Evolutionary conservation across 148 eudicot species (phyloP).

Genomic region (Polygonum aviculare): DNA sequence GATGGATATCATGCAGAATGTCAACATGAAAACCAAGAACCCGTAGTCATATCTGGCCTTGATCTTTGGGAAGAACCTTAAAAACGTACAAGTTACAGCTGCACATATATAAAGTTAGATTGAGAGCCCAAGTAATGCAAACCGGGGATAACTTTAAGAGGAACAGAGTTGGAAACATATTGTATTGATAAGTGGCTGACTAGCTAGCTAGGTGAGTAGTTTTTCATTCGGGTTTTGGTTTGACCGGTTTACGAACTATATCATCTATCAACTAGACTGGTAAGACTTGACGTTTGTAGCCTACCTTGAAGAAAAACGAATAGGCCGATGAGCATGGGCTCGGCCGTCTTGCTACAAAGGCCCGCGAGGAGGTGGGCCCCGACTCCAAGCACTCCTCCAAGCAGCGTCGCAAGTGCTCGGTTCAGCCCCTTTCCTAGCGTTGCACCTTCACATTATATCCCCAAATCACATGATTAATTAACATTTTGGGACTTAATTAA

Average conservation of each 20-base stretch:
- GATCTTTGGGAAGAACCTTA: slow-evolving; percentile 15
- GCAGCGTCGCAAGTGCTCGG: slow-evolving; percentile 10
- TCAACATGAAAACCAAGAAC: slow-evolving; percentile 10
- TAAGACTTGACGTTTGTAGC: background rate
- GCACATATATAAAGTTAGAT: background rate
- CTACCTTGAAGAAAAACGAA: slow-evolving; percentile 14
- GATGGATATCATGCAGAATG: slow-evolving; percentile 10
- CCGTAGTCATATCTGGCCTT: slow-evolving; percentile 17
- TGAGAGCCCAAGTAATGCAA: background rate
- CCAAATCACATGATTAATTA: background rate
- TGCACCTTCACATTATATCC: slow-evolving; percentile 26
- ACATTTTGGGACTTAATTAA: background rate
- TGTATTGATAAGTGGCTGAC: background rate
- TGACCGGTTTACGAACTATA: background rate
- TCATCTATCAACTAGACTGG: background rate
- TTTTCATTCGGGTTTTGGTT: background rate
- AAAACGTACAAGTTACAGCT: slow-evolving; percentile 7
- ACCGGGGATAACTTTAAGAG: background rate
- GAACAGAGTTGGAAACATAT: background rate
- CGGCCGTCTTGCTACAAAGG: background rate
- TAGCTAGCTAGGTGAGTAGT: too few species aligned
- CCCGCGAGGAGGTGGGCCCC: background rate
- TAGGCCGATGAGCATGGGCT: slow-evolving; percentile 4
- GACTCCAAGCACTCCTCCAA: slow-evolving; percentile 2
- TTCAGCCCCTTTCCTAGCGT: slow-evolving; percentile 9